phyloP scores from a whole-genome alignment of 257 asterid genomes.

The Nicotiana tomentosiformis region DNA sequence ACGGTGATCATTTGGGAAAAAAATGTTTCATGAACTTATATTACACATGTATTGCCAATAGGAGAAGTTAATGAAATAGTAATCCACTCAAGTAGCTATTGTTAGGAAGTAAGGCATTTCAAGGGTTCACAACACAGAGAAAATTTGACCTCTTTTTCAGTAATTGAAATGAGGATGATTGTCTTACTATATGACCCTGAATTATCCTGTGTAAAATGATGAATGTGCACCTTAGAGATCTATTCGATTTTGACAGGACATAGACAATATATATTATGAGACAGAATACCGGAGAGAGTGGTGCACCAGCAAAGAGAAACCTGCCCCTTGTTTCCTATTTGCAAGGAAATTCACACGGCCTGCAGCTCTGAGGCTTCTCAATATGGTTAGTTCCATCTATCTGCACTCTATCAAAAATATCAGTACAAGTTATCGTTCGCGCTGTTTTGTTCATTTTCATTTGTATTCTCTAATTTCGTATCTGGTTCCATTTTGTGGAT shows the following conservation, averaged over 20 bases:
- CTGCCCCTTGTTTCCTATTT: conserved; percentile 86
- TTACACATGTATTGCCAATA: background rate
- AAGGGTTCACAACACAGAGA: background rate
- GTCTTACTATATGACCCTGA: background rate
- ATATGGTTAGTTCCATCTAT: conserved; percentile 43
- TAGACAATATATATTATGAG: conserved; percentile 78
- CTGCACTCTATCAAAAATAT: background rate
- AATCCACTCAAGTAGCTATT: background rate
- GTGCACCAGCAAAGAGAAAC: conserved; percentile 92
- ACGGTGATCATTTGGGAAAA: background rate
- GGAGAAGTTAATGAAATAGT: background rate
- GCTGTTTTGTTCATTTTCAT: background rate
- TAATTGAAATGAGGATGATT: background rate
- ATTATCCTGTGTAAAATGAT: background rate
- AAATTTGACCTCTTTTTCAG: background rate
- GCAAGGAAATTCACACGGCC: conserved; percentile 92
- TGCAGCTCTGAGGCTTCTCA: conserved; percentile 81
- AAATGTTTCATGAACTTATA: background rate
- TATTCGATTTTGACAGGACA: conserved; percentile 34
- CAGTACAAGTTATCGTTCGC: background rate
- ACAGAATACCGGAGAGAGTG: conserved; percentile 94
- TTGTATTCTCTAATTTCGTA: background rate
- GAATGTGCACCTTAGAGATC: background rate
- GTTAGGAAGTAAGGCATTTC: background rate
- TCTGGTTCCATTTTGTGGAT: background rate